Percentiles rank a stretch among this genome's conserved stretches.
phyloP scores from a whole-genome alignment of 2,329 filamentous ascomycete species.

The Sarocladium kiliense region DNA sequence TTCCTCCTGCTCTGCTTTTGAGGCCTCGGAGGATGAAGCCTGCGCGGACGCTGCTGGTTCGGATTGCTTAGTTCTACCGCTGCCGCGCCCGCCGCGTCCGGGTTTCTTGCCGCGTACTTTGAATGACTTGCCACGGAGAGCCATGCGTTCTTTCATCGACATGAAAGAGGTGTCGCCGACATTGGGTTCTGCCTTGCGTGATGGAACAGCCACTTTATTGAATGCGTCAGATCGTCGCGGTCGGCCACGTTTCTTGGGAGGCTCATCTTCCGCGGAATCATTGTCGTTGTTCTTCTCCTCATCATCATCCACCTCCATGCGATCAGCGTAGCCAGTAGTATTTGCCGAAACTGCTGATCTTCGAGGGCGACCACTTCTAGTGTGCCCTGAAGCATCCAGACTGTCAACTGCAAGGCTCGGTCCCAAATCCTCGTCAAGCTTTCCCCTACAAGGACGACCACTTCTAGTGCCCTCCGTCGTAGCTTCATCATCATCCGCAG shows the following conservation, averaged over 20 bases:
- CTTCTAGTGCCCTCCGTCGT: constrained; percentile 16
- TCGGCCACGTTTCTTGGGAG: constrained; percentile 17
- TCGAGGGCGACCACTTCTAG: constrained; percentile 23
- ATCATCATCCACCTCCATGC: constrained; percentile 8
- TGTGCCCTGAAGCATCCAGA: constrained; percentile 10
- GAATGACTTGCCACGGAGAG: constrained; percentile 46
- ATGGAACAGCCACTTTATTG: constrained; percentile 8
- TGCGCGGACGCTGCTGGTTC: not conserved
- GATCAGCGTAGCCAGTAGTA: not conserved
- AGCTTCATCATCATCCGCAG: not conserved
- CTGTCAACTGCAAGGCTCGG: not conserved
- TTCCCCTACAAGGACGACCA: constrained; percentile 21
- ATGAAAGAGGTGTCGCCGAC: constrained; percentile 27
- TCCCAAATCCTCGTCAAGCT: not conserved
- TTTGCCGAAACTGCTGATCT: constrained; percentile 17
- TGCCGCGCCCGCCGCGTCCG: not conserved
- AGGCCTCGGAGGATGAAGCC: not conserved
- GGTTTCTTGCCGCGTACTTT: constrained; percentile 35
- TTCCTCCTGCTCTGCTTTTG: not conserved
- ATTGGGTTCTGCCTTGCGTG: constrained; percentile 1
- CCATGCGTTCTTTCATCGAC: constrained; percentile 55
- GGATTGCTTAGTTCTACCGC: not conserved
- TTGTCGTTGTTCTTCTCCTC: not conserved
- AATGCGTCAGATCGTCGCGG: constrained; percentile 21
- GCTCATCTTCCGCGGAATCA: not conserved